Percentiles rank a stretch among this genome's conserved stretches.
Evolutionary conservation across 495 filamentous ascomycete genomes (phyloP).

Genomic region (Penicillium nucicola): DNA sequence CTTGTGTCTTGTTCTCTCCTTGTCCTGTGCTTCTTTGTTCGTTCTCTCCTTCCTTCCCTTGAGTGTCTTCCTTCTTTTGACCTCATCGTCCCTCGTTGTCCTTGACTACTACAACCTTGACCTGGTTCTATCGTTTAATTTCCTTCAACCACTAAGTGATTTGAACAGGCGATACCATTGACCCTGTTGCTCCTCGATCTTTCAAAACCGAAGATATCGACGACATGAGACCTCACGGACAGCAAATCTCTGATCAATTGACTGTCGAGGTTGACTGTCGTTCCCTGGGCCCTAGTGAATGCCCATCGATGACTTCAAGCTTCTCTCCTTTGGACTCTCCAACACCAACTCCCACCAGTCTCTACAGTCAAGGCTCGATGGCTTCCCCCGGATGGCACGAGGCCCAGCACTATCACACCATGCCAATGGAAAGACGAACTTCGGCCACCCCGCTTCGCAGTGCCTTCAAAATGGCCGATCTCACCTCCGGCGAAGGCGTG

Average conservation of each 20-base stretch:
- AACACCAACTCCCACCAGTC: slow-evolving; percentile 42
- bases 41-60: slow-evolving; percentile 1
- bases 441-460: slow-evolving; percentile 37
- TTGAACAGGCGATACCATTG: slow-evolving; percentile 29
- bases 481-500: slow-evolving; percentile 34
- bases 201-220: slow-evolving; percentile 26
- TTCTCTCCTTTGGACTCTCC: slow-evolving; percentile 47
- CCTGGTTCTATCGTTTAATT: neutral
- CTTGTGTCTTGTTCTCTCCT: slow-evolving; percentile 10
- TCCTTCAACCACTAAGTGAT: slow-evolving; percentile 17
- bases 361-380: slow-evolving; percentile 42
- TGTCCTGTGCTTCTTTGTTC: slow-evolving; percentile 4
- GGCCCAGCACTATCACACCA: slow-evolving; percentile 24
- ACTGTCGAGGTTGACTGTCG: slow-evolving; percentile 45
- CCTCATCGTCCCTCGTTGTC: slow-evolving; percentile 3
- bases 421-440: slow-evolving; percentile 32
- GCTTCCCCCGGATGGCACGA: slow-evolving; percentile 45
- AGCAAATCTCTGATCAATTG: slow-evolving; percentile 38
- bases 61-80: neutral
- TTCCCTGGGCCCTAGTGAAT: slow-evolving; percentile 42
- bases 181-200: slow-evolving; percentile 21
- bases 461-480: slow-evolving; percentile 37
- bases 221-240: slow-evolving; percentile 43
- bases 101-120: neutral
- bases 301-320: slow-evolving; percentile 45